phyloP scores from a whole-genome alignment of 2,329 filamentous ascomycete genomes.

The Colletotrichum musae region DNA sequence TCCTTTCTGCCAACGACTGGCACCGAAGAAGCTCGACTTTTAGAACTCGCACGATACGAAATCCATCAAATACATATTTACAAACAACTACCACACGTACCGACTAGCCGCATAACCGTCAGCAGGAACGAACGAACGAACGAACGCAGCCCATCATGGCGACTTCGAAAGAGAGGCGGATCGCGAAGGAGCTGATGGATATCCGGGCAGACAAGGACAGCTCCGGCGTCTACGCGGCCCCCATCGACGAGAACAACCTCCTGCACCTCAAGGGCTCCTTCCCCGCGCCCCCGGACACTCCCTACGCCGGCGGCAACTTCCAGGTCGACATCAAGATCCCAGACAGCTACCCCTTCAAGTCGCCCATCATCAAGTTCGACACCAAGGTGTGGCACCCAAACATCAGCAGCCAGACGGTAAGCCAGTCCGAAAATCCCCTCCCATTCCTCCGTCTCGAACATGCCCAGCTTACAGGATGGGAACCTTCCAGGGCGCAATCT shows the following conservation, averaged over 20 bases:
- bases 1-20: background rate
- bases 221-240: conserved; percentile 81
- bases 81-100: background rate
- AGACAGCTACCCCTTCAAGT: conserved; percentile 91
- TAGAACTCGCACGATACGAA: too few relatives aligned
- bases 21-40: too few relatives aligned
- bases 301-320: conserved; percentile 90
- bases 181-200: conserved; percentile 83
- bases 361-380: conserved; percentile 90
- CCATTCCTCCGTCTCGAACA: background rate
- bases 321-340: conserved; percentile 90
- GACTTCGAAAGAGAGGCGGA: conserved; percentile 69
- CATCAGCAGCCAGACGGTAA: conserved; percentile 91
- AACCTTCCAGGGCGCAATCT: conserved; percentile 85
- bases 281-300: conserved; percentile 89
- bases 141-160: conserved; percentile 55
- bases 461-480: background rate
- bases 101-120: background rate
- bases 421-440: conserved; percentile 49
- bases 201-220: conserved; percentile 79
- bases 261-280: conserved; percentile 89
- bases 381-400: conserved; percentile 99
- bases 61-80: too few relatives aligned
- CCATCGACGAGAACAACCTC: conserved; percentile 77
- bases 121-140: background rate